Base-by-base conservation (phyloP, 2,329 filamentous ascomycete species). In the Hymenoscyphus fructigenus region DNA sequence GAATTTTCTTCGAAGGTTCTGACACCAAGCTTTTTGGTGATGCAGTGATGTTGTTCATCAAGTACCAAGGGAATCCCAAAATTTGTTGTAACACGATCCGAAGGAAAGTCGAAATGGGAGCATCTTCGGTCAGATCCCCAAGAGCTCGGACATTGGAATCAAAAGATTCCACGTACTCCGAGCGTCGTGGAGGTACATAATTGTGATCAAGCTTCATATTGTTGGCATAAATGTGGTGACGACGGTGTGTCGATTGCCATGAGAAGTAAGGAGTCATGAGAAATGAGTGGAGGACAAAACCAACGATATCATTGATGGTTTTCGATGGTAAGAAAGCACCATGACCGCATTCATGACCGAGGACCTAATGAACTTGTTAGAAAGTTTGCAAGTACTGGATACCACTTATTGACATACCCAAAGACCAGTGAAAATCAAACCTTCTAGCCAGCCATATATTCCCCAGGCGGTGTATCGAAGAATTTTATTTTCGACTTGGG, bases 171-270 rank as follows among this genome's bases (percentile, higher is more conserved):
- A 92, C 91, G 74, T 91, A 93, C 77, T 91, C 81, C 70, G 93
- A 88, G 64, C 92, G 88, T 60, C 91, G 95, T 79, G 91, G 91
- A 68, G 94, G 94, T 14, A 97, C 84, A 77, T 97, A 97, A 68
- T 97, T 94, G 93, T 97, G 97, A 80, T 98, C 94, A 71, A 93
- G 91, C 80, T 94, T 92, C 80, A 98, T 88, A 84, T 98, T 87
- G 74, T 93, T 94, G 50, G 94, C 97, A 71, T 93, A 92, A 86
- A 97, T 97, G 90, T 98, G 94, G 84, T 98, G 94, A 86, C 96
- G 96, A 83, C 92, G 90, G 82, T 98, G 94, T 70, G 92, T 96
- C 80, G 97, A 93, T 83, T 97, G 95, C 94, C 94, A 98, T 77
- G 91, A 96, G 83, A 97, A 98, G 83, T 97, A 98, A 17, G 94